These are phyloP conservation scores for Lithocarpus polystachyus DNA, from an alignment of 306 rosid genomes.

Conservation along the genomic window DNA sequence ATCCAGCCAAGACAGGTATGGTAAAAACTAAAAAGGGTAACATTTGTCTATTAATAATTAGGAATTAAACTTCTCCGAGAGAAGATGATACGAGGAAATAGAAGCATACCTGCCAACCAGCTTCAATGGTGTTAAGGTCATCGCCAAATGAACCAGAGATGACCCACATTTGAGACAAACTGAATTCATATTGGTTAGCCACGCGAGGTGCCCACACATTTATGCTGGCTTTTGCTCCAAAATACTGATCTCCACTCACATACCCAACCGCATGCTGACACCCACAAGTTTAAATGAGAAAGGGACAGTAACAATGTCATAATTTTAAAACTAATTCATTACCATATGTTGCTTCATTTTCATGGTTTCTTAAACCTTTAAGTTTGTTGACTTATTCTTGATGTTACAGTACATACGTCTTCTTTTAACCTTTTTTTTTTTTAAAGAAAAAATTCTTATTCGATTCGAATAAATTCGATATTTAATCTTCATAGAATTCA, in stretches of 20 bases:
- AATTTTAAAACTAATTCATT: not conserved
- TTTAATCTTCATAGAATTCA: not conserved
- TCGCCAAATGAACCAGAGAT: constrained; percentile 95
- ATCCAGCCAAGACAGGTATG: no score
- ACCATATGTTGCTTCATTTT: not conserved
- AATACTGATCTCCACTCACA: constrained; percentile 85
- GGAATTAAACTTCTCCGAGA: not conserved
- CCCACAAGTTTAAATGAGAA: not conserved
- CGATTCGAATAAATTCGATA: no score
- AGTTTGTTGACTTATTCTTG: no score
- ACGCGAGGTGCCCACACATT: constrained; percentile 96
- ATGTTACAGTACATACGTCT: no score
- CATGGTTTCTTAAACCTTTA: not conserved
- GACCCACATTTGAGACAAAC: constrained; percentile 97
- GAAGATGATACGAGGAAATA: not conserved
- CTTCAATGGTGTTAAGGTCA: constrained; percentile 96
- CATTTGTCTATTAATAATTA: not conserved
- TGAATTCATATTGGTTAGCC: constrained; percentile 84
- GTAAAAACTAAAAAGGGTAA: no score
- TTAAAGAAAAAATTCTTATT: no score
- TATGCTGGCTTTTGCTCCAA: constrained; percentile 94
- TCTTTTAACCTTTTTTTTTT: no score
- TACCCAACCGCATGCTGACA: constrained; percentile 96
- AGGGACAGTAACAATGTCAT: not conserved
- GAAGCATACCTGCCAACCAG: constrained; percentile 92